These are phyloP conservation scores for Tetrahymena elliotti DNA, from an alignment of 73 alveolate genomes.

Conservation along the genomic window DNA sequence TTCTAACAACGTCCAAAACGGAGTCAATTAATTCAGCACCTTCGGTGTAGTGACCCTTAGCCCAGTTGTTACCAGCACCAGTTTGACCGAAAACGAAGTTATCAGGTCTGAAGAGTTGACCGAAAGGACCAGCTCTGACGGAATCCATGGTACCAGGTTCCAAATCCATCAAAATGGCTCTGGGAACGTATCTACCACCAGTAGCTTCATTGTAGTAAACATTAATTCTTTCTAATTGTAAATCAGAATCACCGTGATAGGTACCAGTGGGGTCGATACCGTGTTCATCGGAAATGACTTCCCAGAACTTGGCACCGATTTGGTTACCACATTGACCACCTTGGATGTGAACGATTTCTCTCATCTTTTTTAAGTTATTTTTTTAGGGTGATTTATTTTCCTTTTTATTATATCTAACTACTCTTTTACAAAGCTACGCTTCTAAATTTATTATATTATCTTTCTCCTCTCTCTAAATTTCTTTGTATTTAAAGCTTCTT, in stretches of 20 bases:
- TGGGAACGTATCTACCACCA: slow-evolving; percentile 97
- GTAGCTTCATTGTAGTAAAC: slow-evolving; percentile 98
- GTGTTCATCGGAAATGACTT: slow-evolving; percentile 98
- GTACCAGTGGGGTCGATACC: slow-evolving; percentile 99
- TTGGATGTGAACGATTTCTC: slow-evolving; percentile 97
- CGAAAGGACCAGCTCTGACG: slow-evolving; percentile 96
- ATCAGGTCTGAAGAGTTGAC: slow-evolving; percentile 99
- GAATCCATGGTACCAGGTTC: slow-evolving; percentile 99
- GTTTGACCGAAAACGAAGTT: slow-evolving; percentile 96
- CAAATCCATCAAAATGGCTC: slow-evolving; percentile 97
- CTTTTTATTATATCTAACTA: neutral
- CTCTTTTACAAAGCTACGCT: neutral
- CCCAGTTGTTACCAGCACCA: slow-evolving; percentile 99
- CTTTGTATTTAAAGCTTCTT: neutral
- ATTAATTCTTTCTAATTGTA: slow-evolving; percentile 85
- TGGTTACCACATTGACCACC: slow-evolving; percentile 99
- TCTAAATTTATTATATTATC: neutral
- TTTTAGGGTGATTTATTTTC: slow-evolving; percentile 6
- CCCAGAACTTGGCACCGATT: slow-evolving; percentile 99
- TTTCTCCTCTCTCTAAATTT: slow-evolving; percentile 1
- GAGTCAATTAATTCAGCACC: slow-evolving; percentile 93
- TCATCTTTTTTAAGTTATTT: slow-evolving; percentile 52
- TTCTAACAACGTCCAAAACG: slow-evolving; percentile 90
- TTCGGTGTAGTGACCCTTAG: slow-evolving; percentile 98
- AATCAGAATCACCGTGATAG: slow-evolving; percentile 97